Conservation (phyloP, 495 filamentous ascomycete species). For the Penicillium coprophilum region DNA sequence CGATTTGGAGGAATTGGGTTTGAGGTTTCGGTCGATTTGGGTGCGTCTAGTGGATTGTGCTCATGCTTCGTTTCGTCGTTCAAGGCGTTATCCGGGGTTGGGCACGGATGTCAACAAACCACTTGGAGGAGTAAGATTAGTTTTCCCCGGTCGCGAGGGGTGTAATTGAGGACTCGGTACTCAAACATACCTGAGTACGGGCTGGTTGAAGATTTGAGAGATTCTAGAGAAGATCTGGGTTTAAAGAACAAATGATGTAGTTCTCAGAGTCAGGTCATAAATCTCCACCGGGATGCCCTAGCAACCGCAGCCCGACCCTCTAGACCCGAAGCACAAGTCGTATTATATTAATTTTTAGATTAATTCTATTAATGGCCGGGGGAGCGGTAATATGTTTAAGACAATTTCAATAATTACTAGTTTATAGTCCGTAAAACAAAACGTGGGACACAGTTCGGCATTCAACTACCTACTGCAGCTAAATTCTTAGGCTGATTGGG, state of each 20-base stretch:
- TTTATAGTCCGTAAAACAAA: not conserved
- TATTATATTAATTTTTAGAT: not conserved
- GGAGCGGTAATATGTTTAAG: not conserved
- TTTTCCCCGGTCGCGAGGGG: constrained; percentile 4
- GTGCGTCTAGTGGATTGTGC: constrained; percentile 6
- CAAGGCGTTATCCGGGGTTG: constrained; percentile 14
- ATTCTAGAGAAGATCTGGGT: constrained; percentile 9
- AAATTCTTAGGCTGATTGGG: not conserved
- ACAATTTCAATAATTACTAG: not conserved
- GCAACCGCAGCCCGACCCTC: constrained; percentile 38
- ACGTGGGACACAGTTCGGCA: not conserved
- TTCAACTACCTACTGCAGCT: not conserved
- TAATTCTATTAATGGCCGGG: not conserved
- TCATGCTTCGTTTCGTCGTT: constrained; percentile 17
- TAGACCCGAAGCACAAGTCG: constrained; percentile 4
- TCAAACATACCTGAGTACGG: not conserved
- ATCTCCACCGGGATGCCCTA: constrained; percentile 41
- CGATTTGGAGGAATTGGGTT: not conserved
- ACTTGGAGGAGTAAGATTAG: constrained; percentile 37
- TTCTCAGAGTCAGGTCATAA: constrained; percentile 15
- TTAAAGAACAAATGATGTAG: constrained; percentile 20
- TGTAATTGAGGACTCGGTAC: not conserved
- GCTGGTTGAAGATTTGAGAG: constrained; percentile 8
- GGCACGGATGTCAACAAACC: constrained; percentile 41
- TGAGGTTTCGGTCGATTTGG: not conserved